phyloP scores from a whole-genome alignment of 1,139 yeast species.

The Pneumocystis canis region DNA sequence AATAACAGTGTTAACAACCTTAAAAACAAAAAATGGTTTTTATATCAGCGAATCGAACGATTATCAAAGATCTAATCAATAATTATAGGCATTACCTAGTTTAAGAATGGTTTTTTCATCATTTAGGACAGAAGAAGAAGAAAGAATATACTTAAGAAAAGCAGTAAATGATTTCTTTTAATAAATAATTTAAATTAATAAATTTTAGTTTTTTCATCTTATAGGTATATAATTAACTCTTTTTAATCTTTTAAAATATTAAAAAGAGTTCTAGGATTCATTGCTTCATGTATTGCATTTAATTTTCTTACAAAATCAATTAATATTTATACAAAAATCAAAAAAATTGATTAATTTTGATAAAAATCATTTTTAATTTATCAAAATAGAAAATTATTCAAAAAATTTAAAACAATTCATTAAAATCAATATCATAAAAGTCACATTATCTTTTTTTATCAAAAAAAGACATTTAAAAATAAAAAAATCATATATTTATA shows the following conservation, averaged over 20 bases:
- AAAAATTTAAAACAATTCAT: too few relatives aligned
- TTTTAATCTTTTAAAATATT: background rate
- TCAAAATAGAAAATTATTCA: too few relatives aligned
- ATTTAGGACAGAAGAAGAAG: constrained; percentile 75
- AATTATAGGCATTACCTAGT: constrained; percentile 37
- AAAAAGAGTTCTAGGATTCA: background rate
- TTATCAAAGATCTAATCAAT: background rate
- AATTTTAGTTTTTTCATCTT: background rate
- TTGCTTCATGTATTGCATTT: background rate
- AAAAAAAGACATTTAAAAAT: too few relatives aligned
- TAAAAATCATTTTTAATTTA: too few relatives aligned
- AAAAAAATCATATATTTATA: too few relatives aligned
- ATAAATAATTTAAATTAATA: constrained; percentile 18
- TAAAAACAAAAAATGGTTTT: background rate
- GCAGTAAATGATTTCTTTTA: constrained; percentile 28
- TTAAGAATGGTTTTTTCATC: constrained; percentile 66
- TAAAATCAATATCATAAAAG: too few relatives aligned
- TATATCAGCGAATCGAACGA: background rate
- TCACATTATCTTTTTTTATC: too few relatives aligned
- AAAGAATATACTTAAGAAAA: constrained; percentile 54
- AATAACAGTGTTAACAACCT: background rate
- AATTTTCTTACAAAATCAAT: background rate
- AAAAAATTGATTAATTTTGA: too few relatives aligned
- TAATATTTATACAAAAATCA: too few relatives aligned
- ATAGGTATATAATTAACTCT: background rate